Base-by-base conservation (phyloP, 345 rosid genomes). In the Xanthoceras sorbifolium region DNA sequence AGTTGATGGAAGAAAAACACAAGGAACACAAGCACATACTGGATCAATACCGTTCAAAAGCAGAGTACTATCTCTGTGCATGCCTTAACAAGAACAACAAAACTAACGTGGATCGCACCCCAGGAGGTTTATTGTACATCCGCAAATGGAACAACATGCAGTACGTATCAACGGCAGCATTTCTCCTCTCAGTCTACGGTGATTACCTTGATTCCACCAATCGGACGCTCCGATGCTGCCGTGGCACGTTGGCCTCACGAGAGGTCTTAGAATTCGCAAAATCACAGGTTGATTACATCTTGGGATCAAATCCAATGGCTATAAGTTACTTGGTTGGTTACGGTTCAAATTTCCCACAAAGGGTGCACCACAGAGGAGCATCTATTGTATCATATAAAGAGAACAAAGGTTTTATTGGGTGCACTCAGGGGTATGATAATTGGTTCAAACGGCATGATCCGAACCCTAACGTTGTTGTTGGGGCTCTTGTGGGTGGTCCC, bases 131-230 rank as follows among this genome's bases (percentile, higher is more conserved):
- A 22, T 23, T 91, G 6, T 86, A 77, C 84, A 62, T 80, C 73
- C 86, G 94, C 42, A 68, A 82, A 76, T 91, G 94, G 94, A 91
- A 91, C 84, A 91, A 91, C 84, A 86, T 91, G 85, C 93, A 91
- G 76, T 87, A 89, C 57, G 89, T 79, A 29, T 84, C 93, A 29
- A 74, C 84, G 0, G 86, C 94, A 0, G 80, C 89, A 0, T 88
- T 85, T 77, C 86, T 91, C 17, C 90, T 89, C 64, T 71, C 86
- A 0, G 22, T 78, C 54, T 91, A 89, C 83, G 82, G 89, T 1
- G 93, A 86, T 64, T 66, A 76, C 74, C 90, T 91, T 5, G 82
- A 1, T 31, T 67, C 76, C 15, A 60, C 84, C 14, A 66, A 75
- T 32, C 87, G 68, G 69, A 74, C 44, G 76, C 84, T 89, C 25